phyloP scores from a whole-genome alignment of 139 green algal genomes.

The Chlamydomonas asymmetrica region DNA sequence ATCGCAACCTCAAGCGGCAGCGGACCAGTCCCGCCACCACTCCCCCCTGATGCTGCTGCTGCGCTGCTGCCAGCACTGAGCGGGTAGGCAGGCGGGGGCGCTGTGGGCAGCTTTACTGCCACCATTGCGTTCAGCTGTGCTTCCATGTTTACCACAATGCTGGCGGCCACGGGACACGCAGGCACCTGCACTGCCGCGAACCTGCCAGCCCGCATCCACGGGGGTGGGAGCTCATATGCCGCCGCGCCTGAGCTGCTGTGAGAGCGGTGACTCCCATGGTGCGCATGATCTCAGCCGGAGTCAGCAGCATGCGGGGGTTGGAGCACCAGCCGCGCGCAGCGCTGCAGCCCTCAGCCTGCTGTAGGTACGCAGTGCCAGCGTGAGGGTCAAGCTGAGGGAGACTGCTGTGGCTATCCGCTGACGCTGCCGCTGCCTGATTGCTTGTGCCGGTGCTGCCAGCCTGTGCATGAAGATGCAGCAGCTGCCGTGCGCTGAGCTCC shows the following conservation, averaged over 20 bases:
- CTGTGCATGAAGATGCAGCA: constrained; percentile 12
- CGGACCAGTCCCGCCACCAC: no score
- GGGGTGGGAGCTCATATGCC: no score
- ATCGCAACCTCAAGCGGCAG: constrained; percentile 32
- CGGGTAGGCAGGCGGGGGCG: background rate
- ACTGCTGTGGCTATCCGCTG: background rate
- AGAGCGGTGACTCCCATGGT: background rate
- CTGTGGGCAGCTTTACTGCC: no score
- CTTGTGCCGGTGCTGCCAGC: no score
- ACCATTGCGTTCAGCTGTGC: constrained; percentile 7
- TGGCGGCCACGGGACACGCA: constrained; percentile 14
- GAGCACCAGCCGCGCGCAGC: background rate
- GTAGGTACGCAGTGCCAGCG: constrained; percentile 20
- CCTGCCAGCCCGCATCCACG: constrained; percentile 10
- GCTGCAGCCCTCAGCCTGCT: background rate
- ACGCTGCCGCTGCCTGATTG: background rate
- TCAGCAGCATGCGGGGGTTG: constrained; percentile 29
- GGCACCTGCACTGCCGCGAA: constrained; percentile 13
- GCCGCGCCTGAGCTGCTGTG: no score
- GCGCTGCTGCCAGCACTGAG: background rate
- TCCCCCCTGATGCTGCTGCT: background rate
- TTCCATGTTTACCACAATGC: constrained; percentile 5
- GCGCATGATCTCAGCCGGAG: constrained; percentile 13
- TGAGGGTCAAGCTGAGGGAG: constrained; percentile 13
- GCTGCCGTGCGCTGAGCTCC: constrained; percentile 29